Conservation (phyloP, 2,329 filamentous ascomycete species). For the Fusarium floridanum region DNA sequence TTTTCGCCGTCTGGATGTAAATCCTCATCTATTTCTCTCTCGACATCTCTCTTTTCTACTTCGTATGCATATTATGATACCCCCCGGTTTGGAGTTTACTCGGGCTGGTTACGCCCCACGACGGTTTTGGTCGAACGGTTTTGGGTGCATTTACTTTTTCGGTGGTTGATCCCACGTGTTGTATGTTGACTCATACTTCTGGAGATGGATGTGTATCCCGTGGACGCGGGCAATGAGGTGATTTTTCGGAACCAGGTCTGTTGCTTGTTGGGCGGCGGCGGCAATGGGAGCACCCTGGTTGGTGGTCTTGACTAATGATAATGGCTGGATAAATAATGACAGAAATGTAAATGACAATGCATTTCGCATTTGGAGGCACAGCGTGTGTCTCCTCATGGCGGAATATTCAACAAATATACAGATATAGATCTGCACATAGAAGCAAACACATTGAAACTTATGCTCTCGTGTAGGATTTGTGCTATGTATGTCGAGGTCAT, state of each 20-base stretch:
- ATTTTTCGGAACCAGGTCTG: not conserved
- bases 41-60: slow-evolving; percentile 12
- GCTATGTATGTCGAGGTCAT: not conserved
- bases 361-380: not conserved
- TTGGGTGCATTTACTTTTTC: slow-evolving; percentile 1
- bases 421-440: slow-evolving; percentile 23
- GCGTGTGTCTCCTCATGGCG: not conserved
- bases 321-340: slow-evolving; percentile 41
- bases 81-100: slow-evolving; percentile 44
- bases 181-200: slow-evolving; percentile 14
- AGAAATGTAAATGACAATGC: slow-evolving; percentile 35
- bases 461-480: not conserved
- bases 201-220: slow-evolving; percentile 16
- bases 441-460: not conserved
- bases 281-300: slow-evolving; percentile 20
- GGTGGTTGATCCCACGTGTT: slow-evolving; percentile 1
- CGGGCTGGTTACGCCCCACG: slow-evolving; percentile 37
- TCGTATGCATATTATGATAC: slow-evolving; percentile 43
- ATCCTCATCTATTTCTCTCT: not conserved
- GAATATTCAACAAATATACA: slow-evolving; percentile 12
- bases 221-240: not conserved
- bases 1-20: slow-evolving; percentile 47
- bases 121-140: slow-evolving; percentile 15
- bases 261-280: slow-evolving; percentile 31
- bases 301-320: slow-evolving; percentile 39